Evolutionary conservation across 2,329 filamentous ascomycete species (phyloP), one percentile per base, ranked within the genome.

Genomic region (Cyphellophora europaea): DNA sequence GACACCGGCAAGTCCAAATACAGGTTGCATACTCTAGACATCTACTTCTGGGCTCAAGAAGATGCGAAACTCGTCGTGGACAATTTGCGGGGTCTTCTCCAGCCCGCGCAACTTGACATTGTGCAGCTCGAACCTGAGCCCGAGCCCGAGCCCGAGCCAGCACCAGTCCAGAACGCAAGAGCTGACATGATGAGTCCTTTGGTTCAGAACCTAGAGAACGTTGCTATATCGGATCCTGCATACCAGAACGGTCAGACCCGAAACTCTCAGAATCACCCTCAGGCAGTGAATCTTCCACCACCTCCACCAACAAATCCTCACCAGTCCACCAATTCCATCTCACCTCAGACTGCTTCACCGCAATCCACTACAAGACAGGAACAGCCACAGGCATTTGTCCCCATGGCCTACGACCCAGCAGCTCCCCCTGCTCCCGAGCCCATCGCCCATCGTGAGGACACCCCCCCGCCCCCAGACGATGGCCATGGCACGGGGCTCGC

Each of bases 401-500:
- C 72, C 3, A 61, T 76, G 41, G 69, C 72, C n/a, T 80, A 80
- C 50, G 79, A 79, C 45, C 76, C 76, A 11, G 74, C 76, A 6
- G 75, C 76, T 4, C 76, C 76, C 14, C 64, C 74, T n/a, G 74
- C 74, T 0, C 76, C 76, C 5, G 76, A 80, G 49, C 74, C 72
- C 2, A 77, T 79, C 34, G 64, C 69, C 27, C 69, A 76, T 47
- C 68, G 76, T n/a, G 75, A 79, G 53, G 77, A 78, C 58, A 79
- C 76, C 3, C 76, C 76, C 2, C 76, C 76, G 5, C 76, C 76
- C 10, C 57, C 61, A 16, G 75, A 79, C 52, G 71, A 64, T 23
- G 64, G 56, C 11, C 56, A 53, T 19, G 65, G 65, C 11, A 67
- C 63, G 1, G 65, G 64, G 3, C 56, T 67, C 4, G 51, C 57